These are phyloP conservation scores for Phytophthora palmivora DNA, from an alignment of 352 stramenopile genomes.

Conservation along the genomic window DNA sequence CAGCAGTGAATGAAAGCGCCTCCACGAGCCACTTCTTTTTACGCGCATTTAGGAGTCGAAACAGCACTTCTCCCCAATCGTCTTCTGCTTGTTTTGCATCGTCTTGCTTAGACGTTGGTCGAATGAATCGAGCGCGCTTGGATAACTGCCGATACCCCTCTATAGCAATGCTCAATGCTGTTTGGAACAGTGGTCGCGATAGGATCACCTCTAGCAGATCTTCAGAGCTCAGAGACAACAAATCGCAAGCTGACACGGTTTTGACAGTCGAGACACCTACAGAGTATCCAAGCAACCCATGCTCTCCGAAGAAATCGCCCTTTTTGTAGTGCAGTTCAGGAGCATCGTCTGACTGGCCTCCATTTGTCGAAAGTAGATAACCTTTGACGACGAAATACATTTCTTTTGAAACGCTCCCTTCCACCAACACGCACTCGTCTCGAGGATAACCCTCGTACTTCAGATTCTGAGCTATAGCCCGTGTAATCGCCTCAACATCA, in stretches of 20 bases:
- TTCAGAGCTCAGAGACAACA: slow-evolving; percentile 45
- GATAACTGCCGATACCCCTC: slow-evolving; percentile 60
- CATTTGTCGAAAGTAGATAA: slow-evolving; percentile 38
- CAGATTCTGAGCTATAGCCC: slow-evolving; percentile 53
- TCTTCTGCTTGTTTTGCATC: slow-evolving; percentile 32
- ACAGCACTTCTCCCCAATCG: slow-evolving; percentile 53
- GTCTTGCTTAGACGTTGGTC: slow-evolving; percentile 3
- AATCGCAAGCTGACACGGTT: slow-evolving; percentile 30
- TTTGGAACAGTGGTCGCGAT: slow-evolving; percentile 30
- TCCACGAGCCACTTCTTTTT: slow-evolving; percentile 50
- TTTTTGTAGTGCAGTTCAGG: slow-evolving; percentile 33
- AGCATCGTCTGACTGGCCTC: slow-evolving; percentile 1
- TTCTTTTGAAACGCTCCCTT: slow-evolving; percentile 68
- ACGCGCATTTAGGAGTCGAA: slow-evolving; percentile 38
- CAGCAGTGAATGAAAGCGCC: slow-evolving; percentile 16
- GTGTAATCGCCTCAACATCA: slow-evolving; percentile 43
- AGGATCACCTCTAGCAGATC: slow-evolving; percentile 57
- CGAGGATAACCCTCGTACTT: slow-evolving; percentile 72
- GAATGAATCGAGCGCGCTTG: slow-evolving; percentile 11
- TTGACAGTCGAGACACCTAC: slow-evolving; percentile 47
- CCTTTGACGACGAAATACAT: slow-evolving; percentile 83
- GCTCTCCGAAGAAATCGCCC: slow-evolving; percentile 70
- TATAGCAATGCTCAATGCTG: slow-evolving; percentile 43
- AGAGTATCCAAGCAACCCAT: slow-evolving; percentile 62
- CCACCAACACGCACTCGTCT: slow-evolving; percentile 64